Evolutionary conservation across 306 rosid species (phyloP), one percentile per base, ranked within the genome.

Genomic region (Myrica gale): DNA sequence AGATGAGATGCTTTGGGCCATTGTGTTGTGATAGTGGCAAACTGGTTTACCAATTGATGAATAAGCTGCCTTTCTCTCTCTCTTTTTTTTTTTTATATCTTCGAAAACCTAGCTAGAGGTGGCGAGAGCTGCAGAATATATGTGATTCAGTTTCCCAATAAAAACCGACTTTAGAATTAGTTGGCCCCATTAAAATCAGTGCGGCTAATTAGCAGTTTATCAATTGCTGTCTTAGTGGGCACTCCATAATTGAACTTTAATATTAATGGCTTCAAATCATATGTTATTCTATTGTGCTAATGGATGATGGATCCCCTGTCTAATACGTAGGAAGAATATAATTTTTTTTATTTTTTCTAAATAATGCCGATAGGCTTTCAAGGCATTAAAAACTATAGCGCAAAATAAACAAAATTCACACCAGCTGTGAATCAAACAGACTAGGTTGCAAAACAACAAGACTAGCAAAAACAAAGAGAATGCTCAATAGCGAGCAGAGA

Each of bases 261-360:
- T n/a, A 53, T 44, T 53, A 76, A 65, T 21, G 39, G 67, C 43
- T 65, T 32, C 39, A 16, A 53, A 75, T 52, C 62, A 46, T 78
- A 23, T 37, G 48, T 41, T 53, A 62, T 52, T 63, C 52, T 55
- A 53, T 45, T 79, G 19, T 16, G 32, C 51, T 62, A 48, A 56
- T 72, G 78, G 81, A 66, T 62, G 42, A 56, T 72, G 78, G 81
- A 66, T 79, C 72, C 52, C 67, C 6, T 45, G 37, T 32, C 37
- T 32, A 3, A 32, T 32, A 2, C 37, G 37, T 32, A 32, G 37
- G 37, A 32, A 32, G n/a, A n/a, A n/a, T n/a, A n/a, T n/a, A n/a
- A n/a, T n/a, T n/a, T n/a, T n/a, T n/a, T n/a, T n/a, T n/a, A n/a
- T n/a, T n/a, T n/a, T n/a, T n/a, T n/a, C n/a, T n/a, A n/a, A n/a